Base-by-base conservation (phyloP, 1,284 basidiomycete species). In the Sparassis latifolia region DNA sequence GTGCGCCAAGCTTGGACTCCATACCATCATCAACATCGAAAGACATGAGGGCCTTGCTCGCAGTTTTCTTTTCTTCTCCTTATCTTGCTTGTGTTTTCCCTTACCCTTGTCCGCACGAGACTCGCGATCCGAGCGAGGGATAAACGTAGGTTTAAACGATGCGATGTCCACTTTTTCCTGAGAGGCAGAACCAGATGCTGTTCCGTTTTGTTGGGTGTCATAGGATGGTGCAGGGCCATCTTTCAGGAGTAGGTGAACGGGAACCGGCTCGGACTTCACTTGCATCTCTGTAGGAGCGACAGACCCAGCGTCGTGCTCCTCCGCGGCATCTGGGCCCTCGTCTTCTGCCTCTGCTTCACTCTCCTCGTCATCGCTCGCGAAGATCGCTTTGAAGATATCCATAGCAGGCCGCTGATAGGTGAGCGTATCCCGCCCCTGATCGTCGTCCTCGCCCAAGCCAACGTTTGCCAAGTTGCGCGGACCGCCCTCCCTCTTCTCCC, bases 301-400 rank as follows among this genome's bases (percentile, higher is more conserved):
- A 37, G 39, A 5, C 38, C n/a, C 10, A 50, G 35, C 51, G 3
- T 45, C 51, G 30, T 49, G 38, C 32, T 44, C 37, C 39, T 48
- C 37, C 12, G 32, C 33, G 32, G 65, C 61, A 33, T 64, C 58
- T 42, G 57, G 54, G 3, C 51, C 54, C 7, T 47, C 46, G 5
- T 55, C 63, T 10, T 67, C 73, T 2, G 72, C 75, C 2, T 88
- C 87, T 1, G 81, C 81, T 20, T 83, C 86, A 27, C 81, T 83
- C 44, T 86, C 86, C 61, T 92, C 89, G 46, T 90, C 89, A 55
- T 94, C 92, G 63, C 88, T 91, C 4, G 90, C 91, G 64, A 94
- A 95, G 54, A 95, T 94, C 1, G 92, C 92, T 66, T 96, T 96
- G 77, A 97, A 98, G 39, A 98, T 84, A 62, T 95, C 90, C 76